phyloP scores from a whole-genome alignment of 345 rosid genomes.

The Psidium guajava region DNA sequence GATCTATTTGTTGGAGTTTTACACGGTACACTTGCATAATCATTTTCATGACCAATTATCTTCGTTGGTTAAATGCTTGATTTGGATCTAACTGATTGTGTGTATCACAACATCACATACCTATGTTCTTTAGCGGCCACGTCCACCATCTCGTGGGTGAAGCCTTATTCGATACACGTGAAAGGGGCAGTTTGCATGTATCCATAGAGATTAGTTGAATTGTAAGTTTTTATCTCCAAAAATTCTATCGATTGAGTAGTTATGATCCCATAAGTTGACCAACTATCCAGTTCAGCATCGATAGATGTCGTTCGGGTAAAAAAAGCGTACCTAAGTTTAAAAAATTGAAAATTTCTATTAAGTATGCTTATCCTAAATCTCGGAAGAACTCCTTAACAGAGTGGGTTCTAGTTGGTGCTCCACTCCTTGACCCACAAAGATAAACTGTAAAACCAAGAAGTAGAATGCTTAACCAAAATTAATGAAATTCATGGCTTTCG shows the following conservation, averaged over 20 bases:
- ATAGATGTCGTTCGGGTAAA: background rate
- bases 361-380: background rate
- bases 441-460: background rate
- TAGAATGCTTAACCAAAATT: background rate
- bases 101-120: background rate
- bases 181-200: accelerated
- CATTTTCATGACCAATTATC: background rate
- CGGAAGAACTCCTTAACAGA: background rate
- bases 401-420: background rate
- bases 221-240: background rate
- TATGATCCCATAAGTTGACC: background rate
- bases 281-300: background rate
- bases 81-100: background rate
- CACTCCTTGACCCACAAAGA: background rate
- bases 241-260: background rate
- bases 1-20: background rate
- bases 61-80: background rate
- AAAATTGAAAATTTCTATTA: background rate
- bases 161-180: background rate
- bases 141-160: accelerated
- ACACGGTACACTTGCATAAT: background rate
- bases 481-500: background rate
- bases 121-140: background rate
- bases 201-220: background rate
- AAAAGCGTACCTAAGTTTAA: background rate